Evolutionary conservation across 2,329 filamentous ascomycete genomes (phyloP).

Genomic region (Lachnellula suecica): DNA sequence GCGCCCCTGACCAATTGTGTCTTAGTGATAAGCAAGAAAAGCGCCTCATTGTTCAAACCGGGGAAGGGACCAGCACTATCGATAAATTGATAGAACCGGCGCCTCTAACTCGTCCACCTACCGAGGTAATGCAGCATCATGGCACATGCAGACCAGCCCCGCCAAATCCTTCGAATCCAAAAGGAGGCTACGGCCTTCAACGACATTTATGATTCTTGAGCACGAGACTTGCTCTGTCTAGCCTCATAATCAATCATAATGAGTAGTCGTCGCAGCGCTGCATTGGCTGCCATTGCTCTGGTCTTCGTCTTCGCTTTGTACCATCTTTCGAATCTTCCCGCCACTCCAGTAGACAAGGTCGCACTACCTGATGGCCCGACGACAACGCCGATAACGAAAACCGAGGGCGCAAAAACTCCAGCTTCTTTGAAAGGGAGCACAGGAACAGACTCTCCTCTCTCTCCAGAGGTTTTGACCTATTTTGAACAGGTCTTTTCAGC

Average conservation of each 20-base stretch:
- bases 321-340: neutral
- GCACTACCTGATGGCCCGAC: neutral
- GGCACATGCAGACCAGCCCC: too few species aligned
- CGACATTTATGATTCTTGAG: too few species aligned
- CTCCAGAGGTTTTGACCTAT: slow-evolving; percentile 17
- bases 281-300: neutral
- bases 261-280: neutral
- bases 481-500: slow-evolving; percentile 35
- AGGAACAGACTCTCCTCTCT: neutral
- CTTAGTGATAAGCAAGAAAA: too few species aligned
- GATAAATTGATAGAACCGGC: too few species aligned
- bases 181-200: too few species aligned
- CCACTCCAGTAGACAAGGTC: neutral
- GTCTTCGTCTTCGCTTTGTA: neutral
- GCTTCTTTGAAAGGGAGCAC: neutral
- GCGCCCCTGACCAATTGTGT: too few species aligned
- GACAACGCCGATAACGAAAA: neutral
- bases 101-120: too few species aligned
- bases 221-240: neutral
- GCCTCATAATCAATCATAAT: neutral
- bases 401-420: neutral
- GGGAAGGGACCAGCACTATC: too few species aligned
- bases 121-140: too few species aligned
- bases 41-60: too few species aligned
- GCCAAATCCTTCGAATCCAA: neutral